phyloP scores from a whole-genome alignment of 140 eudicot genomes.

The Cichorium intybus region DNA sequence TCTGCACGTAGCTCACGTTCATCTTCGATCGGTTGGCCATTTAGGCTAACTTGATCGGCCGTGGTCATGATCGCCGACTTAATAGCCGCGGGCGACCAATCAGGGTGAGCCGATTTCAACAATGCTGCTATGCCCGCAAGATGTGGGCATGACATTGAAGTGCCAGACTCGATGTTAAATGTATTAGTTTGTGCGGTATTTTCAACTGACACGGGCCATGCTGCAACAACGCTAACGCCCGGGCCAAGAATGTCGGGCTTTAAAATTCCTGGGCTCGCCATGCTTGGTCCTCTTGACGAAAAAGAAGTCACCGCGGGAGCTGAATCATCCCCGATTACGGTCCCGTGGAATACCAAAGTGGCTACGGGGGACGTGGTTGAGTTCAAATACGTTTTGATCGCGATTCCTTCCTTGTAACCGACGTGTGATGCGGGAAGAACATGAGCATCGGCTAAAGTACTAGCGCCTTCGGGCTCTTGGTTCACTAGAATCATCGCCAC shows the following conservation, averaged over 20 bases:
- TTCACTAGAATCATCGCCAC: conserved; percentile 43
- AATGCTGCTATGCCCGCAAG: conserved; percentile 63
- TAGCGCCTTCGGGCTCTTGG: conserved; percentile 10
- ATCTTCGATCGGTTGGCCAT: conserved; percentile 33
- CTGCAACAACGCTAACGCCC: conserved; percentile 57
- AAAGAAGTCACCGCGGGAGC: conserved; percentile 53
- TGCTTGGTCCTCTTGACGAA: conserved; percentile 60
- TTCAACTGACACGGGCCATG: conserved; percentile 49
- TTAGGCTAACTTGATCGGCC: conserved; percentile 37
- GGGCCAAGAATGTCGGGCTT: conserved; percentile 85
- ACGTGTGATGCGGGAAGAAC: conserved; percentile 47
- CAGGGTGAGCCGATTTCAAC: conserved; percentile 56
- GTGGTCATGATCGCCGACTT: conserved; percentile 75
- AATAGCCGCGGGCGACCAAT: conserved; percentile 76
- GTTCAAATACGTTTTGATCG: conserved; percentile 28
- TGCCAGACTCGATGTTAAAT: conserved; percentile 53
- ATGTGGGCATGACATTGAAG: conserved; percentile 90
- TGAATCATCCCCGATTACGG: conserved; percentile 29
- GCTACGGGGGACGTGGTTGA: conserved; percentile 35
- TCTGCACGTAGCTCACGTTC: conserved; percentile 42
- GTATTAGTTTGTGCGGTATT: conserved; percentile 31
- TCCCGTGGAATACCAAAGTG: conserved; percentile 36
- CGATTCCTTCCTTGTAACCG: conserved; percentile 28
- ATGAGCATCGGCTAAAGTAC: conserved; percentile 31
- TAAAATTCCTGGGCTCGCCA: conserved; percentile 48